These are phyloP conservation scores for Ceratocystis albifundus DNA, from an alignment of 2,329 filamentous ascomycete genomes.

Conservation along the genomic window DNA sequence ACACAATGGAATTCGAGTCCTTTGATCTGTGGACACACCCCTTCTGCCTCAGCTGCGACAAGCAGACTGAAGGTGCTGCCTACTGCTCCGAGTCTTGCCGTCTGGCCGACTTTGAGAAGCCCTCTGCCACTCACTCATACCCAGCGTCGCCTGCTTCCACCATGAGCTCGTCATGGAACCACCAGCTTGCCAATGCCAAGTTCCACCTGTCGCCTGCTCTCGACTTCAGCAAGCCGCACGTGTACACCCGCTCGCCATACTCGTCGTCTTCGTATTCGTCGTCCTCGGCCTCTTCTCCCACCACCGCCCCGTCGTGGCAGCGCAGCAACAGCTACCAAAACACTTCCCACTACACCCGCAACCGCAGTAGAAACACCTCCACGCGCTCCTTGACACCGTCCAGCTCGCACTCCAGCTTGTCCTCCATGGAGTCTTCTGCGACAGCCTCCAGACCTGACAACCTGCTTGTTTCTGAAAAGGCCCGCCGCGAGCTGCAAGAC, in stretches of 20 bases:
- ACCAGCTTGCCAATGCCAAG: conserved; percentile 29
- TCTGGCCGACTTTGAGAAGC: conserved; percentile 71
- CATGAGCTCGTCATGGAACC: conserved; percentile 15
- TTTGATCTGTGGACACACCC: conserved; percentile 68
- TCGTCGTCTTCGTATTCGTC: no score
- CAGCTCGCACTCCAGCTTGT: conserved; percentile 73
- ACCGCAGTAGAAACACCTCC: conserved; percentile 27
- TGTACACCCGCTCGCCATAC: conserved; percentile 37
- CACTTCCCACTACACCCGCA: conserved; percentile 24
- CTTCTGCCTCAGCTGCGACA: conserved; percentile 90
- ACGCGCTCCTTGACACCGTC: conserved; percentile 51
- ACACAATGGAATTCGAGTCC: conserved; percentile 37
- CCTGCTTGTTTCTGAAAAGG: conserved; percentile 58
- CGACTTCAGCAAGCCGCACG: conserved; percentile 57
- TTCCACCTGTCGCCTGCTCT: conserved; percentile 65
- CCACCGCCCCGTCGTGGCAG: conserved; percentile 24
- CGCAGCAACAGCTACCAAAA: conserved; percentile 27
- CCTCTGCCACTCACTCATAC: conserved; percentile 23
- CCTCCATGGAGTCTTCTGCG: conserved; percentile 58
- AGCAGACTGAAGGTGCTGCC: conserved; percentile 59
- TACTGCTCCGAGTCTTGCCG: conserved; percentile 92
- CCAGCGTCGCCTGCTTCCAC: conserved; percentile 27
- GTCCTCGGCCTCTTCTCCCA: conserved; percentile 29
- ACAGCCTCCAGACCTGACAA: conserved; percentile 40
- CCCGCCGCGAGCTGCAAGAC: conserved; percentile 65